phyloP scores from a whole-genome alignment of 345 rosid species.

The Turritis glabra region DNA sequence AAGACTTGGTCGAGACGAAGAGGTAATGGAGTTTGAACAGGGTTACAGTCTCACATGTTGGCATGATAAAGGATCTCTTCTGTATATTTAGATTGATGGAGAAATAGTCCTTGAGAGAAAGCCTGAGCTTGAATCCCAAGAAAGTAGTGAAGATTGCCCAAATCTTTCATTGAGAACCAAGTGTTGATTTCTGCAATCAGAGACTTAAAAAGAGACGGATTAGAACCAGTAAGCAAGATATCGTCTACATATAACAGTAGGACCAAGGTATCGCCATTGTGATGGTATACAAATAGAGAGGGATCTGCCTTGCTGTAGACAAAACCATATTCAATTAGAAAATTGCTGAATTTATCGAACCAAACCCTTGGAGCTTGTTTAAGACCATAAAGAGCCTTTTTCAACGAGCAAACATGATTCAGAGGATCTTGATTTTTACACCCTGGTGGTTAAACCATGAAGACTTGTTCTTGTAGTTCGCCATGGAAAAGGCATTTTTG shows the following conservation, averaged over 20 bases:
- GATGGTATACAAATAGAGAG: not conserved
- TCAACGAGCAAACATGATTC: accelerated
- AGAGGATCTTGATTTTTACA: not conserved
- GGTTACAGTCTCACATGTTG: not conserved
- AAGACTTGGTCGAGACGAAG: accelerated
- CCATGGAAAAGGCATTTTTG: no score
- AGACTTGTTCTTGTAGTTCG: not conserved
- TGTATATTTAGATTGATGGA: no score
- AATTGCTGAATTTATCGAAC: not conserved
- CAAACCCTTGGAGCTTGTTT: not conserved
- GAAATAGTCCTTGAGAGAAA: no score
- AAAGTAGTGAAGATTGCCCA: no score
- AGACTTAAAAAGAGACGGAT: no score
- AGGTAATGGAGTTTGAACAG: not conserved
- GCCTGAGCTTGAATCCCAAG: no score
- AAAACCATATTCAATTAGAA: not conserved
- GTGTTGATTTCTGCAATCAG: no score
- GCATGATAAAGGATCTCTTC: no score
- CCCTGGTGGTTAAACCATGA: not conserved
- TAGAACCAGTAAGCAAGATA: no score
- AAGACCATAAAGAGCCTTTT: not conserved
- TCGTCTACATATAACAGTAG: not conserved
- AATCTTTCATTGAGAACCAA: no score
- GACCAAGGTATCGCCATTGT: not conserved
- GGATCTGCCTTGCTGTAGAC: not conserved